A percentile compares a stretch with the other conserved stretches of the same genome.
Evolutionary conservation across 768 basidiomycete species (phyloP).

Genomic region (Boletus coccyginus): DNA sequence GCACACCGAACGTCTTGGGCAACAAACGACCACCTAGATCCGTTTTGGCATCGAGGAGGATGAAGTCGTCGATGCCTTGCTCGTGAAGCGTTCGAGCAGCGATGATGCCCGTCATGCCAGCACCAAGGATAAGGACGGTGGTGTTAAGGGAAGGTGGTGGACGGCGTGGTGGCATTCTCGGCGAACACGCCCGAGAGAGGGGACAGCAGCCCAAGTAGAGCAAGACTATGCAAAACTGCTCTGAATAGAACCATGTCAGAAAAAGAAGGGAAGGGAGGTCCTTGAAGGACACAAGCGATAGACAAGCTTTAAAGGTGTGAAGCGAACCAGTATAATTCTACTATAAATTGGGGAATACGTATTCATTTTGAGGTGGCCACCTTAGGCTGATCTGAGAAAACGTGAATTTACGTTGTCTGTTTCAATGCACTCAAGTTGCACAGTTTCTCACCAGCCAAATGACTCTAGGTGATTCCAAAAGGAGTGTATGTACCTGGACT

Average conservation of each 20-base stretch:
- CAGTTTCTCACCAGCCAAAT: too few species aligned
- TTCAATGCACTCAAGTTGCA: too few species aligned
- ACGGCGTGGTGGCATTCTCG: slow-evolving; percentile 9
- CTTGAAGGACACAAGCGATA: neutral
- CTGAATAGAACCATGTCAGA: slow-evolving; percentile 13
- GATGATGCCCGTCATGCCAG: slow-evolving; percentile 63
- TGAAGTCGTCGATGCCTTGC: slow-evolving; percentile 53
- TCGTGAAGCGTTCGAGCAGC: slow-evolving; percentile 59
- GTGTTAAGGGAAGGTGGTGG: slow-evolving; percentile 15
- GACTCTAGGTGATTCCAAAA: too few species aligned
- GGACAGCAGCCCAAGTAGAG: slow-evolving; percentile 7
- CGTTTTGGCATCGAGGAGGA: slow-evolving; percentile 56
- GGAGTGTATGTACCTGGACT: too few species aligned
- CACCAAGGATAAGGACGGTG: slow-evolving; percentile 59
- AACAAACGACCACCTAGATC: slow-evolving; percentile 64
- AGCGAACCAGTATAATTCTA: too few species aligned
- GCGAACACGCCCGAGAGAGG: neutral
- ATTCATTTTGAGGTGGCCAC: too few species aligned
- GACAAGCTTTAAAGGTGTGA: neutral
- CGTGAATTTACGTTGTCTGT: too few species aligned
- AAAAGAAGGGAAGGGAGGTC: neutral
- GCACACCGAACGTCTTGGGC: slow-evolving; percentile 41
- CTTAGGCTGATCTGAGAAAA: too few species aligned
- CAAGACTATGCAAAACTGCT: neutral
- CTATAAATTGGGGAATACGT: too few species aligned